A percentile compares a stretch with the other conserved stretches of the same genome.
phyloP scores from a whole-genome alignment of 2,329 filamentous ascomycete species.

The Teratosphaeriaceae sp. region DNA sequence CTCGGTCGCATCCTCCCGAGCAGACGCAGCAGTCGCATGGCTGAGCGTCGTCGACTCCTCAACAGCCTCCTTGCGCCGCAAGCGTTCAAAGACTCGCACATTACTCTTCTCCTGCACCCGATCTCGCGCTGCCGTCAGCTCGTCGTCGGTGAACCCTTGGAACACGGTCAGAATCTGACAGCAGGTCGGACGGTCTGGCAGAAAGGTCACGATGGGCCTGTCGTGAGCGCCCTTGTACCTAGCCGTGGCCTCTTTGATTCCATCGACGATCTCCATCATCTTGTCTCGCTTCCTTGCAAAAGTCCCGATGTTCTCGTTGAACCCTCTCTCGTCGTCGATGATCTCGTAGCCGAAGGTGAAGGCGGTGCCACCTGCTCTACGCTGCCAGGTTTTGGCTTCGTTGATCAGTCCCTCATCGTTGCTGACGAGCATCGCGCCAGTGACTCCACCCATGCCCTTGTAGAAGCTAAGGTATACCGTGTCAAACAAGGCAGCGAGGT shows the following conservation, averaged over 20 bases:
- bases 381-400: conserved; percentile 18
- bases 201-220: conserved; percentile 9
- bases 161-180: conserved; percentile 15
- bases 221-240: conserved; percentile 8
- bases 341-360: conserved; percentile 14
- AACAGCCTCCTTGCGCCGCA: conserved; percentile 12
- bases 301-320: conserved; percentile 16
- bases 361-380: conserved; percentile 14
- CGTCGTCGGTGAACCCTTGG: conserved; percentile 11
- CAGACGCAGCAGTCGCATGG: no score
- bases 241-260: conserved; percentile 7
- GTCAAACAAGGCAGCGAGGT: conserved; percentile 16
- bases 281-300: conserved; percentile 14
- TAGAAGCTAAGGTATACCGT: conserved; percentile 17
- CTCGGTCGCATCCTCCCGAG: no score
- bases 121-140: conserved; percentile 14
- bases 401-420: conserved; percentile 11
- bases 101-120: conserved; percentile 10
- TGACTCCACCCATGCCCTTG: conserved; percentile 15
- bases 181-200: conserved; percentile 12
- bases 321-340: conserved; percentile 17
- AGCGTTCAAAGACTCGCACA: conserved; percentile 12
- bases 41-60: no score
- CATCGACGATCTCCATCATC: conserved; percentile 13
- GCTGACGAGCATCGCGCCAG: conserved; percentile 15